A percentile compares a stretch with the other conserved stretches of the same genome.
phyloP scores from a whole-genome alignment of 2,329 filamentous ascomycete genomes.

The Xylariales sp. region DNA sequence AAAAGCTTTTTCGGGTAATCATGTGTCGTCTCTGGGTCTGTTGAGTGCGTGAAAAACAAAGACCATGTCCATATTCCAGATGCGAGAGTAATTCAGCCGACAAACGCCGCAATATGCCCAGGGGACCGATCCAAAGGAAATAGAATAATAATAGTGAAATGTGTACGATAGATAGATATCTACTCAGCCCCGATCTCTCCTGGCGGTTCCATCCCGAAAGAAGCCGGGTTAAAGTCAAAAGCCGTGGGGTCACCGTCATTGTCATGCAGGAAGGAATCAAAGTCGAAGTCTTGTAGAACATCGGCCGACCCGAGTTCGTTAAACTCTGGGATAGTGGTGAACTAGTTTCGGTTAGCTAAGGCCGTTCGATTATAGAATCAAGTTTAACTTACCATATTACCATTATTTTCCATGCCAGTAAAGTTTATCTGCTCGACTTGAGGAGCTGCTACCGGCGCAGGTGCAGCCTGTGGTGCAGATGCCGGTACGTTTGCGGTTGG shows the following conservation, averaged over 20 bases:
- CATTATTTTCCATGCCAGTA: conserved; percentile 56
- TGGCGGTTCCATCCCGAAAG: conserved; percentile 65
- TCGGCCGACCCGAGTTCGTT: conserved; percentile 63
- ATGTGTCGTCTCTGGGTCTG: conserved; percentile 46
- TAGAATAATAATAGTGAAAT: conserved; percentile 26
- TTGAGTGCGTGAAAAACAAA: conserved; percentile 43
- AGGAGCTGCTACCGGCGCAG: conserved; percentile 58
- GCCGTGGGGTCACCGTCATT: conserved; percentile 60
- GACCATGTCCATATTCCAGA: conserved; percentile 47
- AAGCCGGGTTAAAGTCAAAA: conserved; percentile 66
- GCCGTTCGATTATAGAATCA: background rate
- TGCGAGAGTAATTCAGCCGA: conserved; percentile 48
- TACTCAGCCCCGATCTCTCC: conserved; percentile 70
- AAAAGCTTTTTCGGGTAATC: conserved; percentile 46
- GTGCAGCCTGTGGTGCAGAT: conserved; percentile 56
- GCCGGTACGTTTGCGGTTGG: conserved; percentile 58
- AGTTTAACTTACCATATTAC: conserved; percentile 57
- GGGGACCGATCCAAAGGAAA: conserved; percentile 37
- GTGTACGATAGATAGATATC: conserved; percentile 50
- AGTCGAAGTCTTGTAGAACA: conserved; percentile 74
- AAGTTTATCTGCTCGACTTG: conserved; percentile 63
- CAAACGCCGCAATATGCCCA: conserved; percentile 51
- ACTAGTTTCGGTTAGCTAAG: conserved; percentile 49
- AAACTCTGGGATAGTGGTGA: conserved; percentile 61
- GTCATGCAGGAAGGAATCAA: conserved; percentile 74